A percentile compares a stretch with the other conserved stretches of the same genome.
Evolutionary conservation across 371 early-diverging fungal genomes (phyloP).

Genomic region (Syncephalastrum sp.): DNA sequence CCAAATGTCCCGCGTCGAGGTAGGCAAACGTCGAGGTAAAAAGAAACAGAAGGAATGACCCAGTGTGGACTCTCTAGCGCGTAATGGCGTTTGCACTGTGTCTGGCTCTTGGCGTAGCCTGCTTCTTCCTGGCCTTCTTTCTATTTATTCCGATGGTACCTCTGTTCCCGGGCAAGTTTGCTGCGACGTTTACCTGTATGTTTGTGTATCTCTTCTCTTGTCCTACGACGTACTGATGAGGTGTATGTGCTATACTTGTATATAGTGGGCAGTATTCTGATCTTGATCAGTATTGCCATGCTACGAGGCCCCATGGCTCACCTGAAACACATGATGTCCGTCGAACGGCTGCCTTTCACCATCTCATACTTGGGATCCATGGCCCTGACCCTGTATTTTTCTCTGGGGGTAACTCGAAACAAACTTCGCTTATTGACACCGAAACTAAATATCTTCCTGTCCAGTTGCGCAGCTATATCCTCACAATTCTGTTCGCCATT

Average conservation of each 20-base stretch:
- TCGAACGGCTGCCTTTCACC: constrained; percentile 61
- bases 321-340: constrained; percentile 57
- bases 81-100: constrained; percentile 52
- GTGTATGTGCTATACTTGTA: not conserved
- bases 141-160: constrained; percentile 42
- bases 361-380: constrained; percentile 60
- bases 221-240: not conserved
- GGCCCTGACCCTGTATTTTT: constrained; percentile 58
- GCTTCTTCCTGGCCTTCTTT: constrained; percentile 49
- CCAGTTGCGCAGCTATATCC: constrained; percentile 45
- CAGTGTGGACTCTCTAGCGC: constrained; percentile 19
- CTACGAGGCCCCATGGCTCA: constrained; percentile 65
- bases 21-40: constrained; percentile 5
- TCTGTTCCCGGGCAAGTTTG: constrained; percentile 60
- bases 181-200: constrained; percentile 62
- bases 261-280: constrained; percentile 46
- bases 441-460: not conserved
- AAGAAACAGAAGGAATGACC: too few relatives aligned
- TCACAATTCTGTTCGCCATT: constrained; percentile 58
- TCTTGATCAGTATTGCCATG: constrained; percentile 59
- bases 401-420: constrained; percentile 48
- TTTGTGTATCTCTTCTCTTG: not conserved
- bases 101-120: constrained; percentile 45
- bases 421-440: not conserved
- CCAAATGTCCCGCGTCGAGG: constrained; percentile 51